phyloP scores from a whole-genome alignment of 2,329 filamentous ascomycete species.

The Biscogniauxia marginata region DNA sequence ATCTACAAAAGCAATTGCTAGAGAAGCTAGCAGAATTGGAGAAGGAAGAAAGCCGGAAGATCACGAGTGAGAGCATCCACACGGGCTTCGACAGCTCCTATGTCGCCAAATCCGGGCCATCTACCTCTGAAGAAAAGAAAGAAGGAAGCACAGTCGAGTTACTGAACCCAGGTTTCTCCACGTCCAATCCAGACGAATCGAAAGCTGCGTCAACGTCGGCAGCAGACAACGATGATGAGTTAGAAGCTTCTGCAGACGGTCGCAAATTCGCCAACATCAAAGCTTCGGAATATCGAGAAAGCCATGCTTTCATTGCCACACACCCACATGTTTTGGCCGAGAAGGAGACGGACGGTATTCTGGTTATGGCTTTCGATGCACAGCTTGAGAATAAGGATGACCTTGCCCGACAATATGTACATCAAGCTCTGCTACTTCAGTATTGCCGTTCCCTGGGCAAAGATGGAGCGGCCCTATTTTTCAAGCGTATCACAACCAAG shows the following conservation, averaged over 20 bases:
- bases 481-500: slow-evolving; percentile 88
- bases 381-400: slow-evolving; percentile 75
- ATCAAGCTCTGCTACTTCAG: slow-evolving; percentile 88
- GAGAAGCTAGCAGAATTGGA: slow-evolving; percentile 78
- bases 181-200: slow-evolving; percentile 29
- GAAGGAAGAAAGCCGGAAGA: slow-evolving; percentile 81
- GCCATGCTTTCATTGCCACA: slow-evolving; percentile 72
- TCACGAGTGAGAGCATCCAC: slow-evolving; percentile 87
- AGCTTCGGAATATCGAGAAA: slow-evolving; percentile 68
- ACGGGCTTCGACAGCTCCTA: slow-evolving; percentile 88
- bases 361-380: slow-evolving; percentile 88
- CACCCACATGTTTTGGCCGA: slow-evolving; percentile 80
- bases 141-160: slow-evolving; percentile 63
- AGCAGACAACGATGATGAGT: slow-evolving; percentile 62
- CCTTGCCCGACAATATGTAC: slow-evolving; percentile 82
- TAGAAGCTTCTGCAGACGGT: slow-evolving; percentile 75
- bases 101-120: slow-evolving; percentile 47
- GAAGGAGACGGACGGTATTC: slow-evolving; percentile 83
- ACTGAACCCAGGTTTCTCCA: slow-evolving; percentile 64
- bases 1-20: slow-evolving; percentile 72
- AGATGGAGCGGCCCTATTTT: slow-evolving; percentile 89
- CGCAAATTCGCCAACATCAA: slow-evolving; percentile 80
- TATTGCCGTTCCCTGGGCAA: slow-evolving; percentile 89
- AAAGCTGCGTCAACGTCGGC: slow-evolving; percentile 31
- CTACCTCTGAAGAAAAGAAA: slow-evolving; percentile 42